A percentile compares a stretch with the other conserved stretches of the same genome.
Conservation (phyloP, 2,329 filamentous ascomycete genomes). For the Colletotrichum navitas region DNA sequence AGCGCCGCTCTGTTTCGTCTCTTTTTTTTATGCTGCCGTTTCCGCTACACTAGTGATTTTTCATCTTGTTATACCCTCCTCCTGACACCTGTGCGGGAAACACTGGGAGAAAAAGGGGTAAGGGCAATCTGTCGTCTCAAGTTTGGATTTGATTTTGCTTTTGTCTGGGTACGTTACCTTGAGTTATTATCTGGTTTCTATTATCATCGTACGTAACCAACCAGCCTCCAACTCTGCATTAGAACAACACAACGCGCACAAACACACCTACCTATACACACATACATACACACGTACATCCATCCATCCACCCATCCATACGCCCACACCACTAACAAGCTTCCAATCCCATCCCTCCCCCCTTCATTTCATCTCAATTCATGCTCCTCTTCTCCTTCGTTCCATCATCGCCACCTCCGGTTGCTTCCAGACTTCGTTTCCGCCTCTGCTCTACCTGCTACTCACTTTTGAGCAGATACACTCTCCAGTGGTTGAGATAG, state of each 20-base stretch:
- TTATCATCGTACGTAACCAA: constrained; percentile 30
- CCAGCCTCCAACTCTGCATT: constrained; percentile 27
- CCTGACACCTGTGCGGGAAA: constrained; percentile 14
- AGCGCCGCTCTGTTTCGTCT: constrained; percentile 32
- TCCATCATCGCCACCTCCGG: neutral
- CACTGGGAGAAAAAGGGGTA: neutral
- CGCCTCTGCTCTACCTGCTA: constrained; percentile 7
- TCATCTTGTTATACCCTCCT: constrained; percentile 18
- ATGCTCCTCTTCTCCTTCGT: neutral
- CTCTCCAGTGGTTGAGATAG: neutral
- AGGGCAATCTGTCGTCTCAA: constrained; percentile 28
- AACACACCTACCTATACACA: constrained; percentile 1
- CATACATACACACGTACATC: neutral
- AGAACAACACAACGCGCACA: constrained; percentile 19
- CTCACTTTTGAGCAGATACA: neutral
- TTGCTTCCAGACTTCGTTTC: neutral
- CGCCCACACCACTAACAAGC: constrained; percentile 16
- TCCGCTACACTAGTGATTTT: constrained; percentile 7
- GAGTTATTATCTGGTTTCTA: constrained; percentile 17
- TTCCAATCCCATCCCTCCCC: neutral
- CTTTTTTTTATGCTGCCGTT: constrained; percentile 10
- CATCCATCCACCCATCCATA: neutral
- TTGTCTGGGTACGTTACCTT: constrained; percentile 27
- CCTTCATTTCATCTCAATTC: neutral
- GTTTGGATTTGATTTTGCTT: constrained; percentile 7